Conservation (phyloP, 106 monocot species). For the Platanthera zijinensis region DNA sequence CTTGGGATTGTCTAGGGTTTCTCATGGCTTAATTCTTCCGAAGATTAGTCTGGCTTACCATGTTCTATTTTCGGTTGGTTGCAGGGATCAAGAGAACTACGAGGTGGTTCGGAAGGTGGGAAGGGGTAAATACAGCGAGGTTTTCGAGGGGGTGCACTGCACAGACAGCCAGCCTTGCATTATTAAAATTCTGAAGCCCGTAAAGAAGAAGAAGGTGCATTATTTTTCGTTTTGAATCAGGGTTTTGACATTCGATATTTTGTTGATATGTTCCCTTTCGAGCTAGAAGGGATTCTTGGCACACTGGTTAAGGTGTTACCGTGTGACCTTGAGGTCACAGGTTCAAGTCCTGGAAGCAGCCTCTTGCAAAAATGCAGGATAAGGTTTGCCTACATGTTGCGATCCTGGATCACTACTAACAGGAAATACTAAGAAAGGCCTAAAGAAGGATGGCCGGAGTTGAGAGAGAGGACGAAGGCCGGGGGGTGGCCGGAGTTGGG, state of each 20-base stretch:
- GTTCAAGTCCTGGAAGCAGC: too few species aligned
- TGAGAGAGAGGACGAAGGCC: too few species aligned
- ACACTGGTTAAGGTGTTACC: too few species aligned
- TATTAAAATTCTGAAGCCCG: slow-evolving; percentile 64
- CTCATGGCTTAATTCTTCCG: not conserved
- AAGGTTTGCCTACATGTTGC: too few species aligned
- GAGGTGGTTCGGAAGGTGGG: slow-evolving; percentile 58
- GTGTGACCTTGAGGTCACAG: too few species aligned
- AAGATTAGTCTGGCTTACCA: not conserved
- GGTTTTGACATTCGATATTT: not conserved
- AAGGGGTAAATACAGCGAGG: slow-evolving; percentile 32
- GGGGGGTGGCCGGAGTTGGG: too few species aligned
- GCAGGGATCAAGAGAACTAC: slow-evolving; percentile 87
- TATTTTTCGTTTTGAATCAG: not conserved
- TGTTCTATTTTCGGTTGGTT: not conserved
- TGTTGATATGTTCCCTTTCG: not conserved
- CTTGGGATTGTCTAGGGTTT: not conserved
- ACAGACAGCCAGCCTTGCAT: slow-evolving; percentile 16
- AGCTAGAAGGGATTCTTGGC: not conserved
- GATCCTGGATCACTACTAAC: too few species aligned
- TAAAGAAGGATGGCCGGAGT: too few species aligned
- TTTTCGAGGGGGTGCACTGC: slow-evolving; percentile 20
- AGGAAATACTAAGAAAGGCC: too few species aligned
- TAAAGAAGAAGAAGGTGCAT: slow-evolving; percentile 88
- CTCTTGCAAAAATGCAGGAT: too few species aligned